Evolutionary conservation across 306 rosid species (phyloP).

Genomic region (Vigna unguiculata): DNA sequence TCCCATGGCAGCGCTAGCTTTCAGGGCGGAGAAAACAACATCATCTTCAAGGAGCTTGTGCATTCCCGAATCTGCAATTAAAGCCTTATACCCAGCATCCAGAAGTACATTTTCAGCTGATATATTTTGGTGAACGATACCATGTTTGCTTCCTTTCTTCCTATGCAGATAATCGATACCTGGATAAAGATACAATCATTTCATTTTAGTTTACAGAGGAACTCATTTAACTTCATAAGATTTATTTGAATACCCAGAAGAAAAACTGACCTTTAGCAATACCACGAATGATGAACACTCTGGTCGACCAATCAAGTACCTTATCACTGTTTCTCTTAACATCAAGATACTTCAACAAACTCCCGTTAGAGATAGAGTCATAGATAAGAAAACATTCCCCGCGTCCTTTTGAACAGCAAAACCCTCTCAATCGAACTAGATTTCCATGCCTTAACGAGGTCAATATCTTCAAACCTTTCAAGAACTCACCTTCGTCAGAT

Average conservation of each 20-base stretch:
- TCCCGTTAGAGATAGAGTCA: constrained; percentile 69
- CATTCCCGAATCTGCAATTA: constrained; percentile 75
- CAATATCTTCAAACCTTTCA: constrained; percentile 81
- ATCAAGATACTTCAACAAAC: constrained; percentile 70
- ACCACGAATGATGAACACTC: constrained; percentile 78
- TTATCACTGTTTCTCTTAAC: constrained; percentile 47
- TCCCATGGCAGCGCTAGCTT: constrained; percentile 91
- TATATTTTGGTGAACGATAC: constrained; percentile 74
- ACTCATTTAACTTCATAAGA: too few relatives aligned
- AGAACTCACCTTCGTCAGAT: constrained; percentile 77
- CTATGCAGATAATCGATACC: constrained; percentile 81
- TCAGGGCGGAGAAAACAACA: constrained; percentile 73
- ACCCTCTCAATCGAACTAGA: constrained; percentile 84
- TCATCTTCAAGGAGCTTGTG: constrained; percentile 93
- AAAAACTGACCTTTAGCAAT: constrained; percentile 78
- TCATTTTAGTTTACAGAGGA: too few relatives aligned
- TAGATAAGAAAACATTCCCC: constrained; percentile 86
- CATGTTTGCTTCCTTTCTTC: constrained; percentile 51
- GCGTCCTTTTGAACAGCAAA: constrained; percentile 82
- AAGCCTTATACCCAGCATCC: constrained; percentile 60
- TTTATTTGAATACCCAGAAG: not conserved
- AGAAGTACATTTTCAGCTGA: constrained; percentile 81
- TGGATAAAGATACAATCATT: constrained; percentile 47
- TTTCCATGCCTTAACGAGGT: constrained; percentile 75
- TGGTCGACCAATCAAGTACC: constrained; percentile 79